Percentiles rank a stretch among this genome's conserved stretches.
Evolutionary conservation across 768 basidiomycete genomes (phyloP).

Genomic region (Scleroderma citrinum): DNA sequence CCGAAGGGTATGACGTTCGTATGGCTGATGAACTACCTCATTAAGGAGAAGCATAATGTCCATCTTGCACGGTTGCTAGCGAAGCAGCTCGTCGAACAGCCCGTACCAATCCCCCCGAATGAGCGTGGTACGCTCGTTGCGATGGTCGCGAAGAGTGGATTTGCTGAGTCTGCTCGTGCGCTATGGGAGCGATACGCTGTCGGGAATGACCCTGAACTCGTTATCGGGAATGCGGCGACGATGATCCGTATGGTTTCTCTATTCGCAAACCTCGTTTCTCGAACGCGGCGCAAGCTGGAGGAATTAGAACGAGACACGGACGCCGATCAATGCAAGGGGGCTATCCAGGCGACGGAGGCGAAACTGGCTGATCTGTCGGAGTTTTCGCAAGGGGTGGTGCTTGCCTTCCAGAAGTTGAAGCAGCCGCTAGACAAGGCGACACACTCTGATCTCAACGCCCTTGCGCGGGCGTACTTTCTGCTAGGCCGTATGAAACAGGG

Average conservation of each 20-base stretch:
- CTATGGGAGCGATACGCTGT: conserved; percentile 54
- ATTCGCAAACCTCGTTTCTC: conserved; percentile 25
- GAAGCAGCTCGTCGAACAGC: conserved; percentile 39
- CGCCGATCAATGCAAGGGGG: neutral
- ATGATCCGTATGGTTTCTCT: conserved; percentile 41
- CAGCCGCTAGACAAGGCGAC: conserved; percentile 41
- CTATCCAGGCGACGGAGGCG: conserved; percentile 2
- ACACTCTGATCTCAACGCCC: conserved; percentile 50
- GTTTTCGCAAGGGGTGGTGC: conserved; percentile 44
- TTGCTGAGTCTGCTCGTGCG: conserved; percentile 40
- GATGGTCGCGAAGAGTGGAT: conserved; percentile 40
- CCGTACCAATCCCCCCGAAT: conserved; percentile 36
- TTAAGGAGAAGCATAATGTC: conserved; percentile 30
- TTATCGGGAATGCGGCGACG: conserved; percentile 39
- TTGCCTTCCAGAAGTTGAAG: conserved; percentile 37
- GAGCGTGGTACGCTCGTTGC: conserved; percentile 48
- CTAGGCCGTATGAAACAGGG: conserved; percentile 44
- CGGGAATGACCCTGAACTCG: conserved; percentile 34
- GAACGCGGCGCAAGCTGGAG: conserved; percentile 13
- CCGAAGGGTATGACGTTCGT: conserved; percentile 42
- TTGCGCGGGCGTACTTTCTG: conserved; percentile 59
- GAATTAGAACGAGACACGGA: neutral
- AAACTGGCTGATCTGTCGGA: conserved; percentile 11
- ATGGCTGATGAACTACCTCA: conserved; percentile 50
- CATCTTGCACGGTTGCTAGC: conserved; percentile 47